These are phyloP conservation scores for Auricularia sp. DNA, from an alignment of 768 basidiomycete genomes.

Conservation along the genomic window DNA sequence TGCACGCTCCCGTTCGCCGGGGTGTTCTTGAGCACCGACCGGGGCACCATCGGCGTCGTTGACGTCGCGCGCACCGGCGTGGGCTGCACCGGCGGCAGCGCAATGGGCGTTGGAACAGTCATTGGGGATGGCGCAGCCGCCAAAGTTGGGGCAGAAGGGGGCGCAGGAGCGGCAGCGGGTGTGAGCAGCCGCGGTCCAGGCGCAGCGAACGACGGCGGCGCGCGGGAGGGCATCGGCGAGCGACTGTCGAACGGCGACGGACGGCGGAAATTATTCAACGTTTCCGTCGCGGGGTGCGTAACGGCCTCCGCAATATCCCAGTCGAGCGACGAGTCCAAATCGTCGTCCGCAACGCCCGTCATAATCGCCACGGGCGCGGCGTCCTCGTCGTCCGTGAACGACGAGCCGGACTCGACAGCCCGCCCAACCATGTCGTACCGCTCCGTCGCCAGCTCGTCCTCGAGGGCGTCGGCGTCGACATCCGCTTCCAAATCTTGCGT, in stretches of 20 bases:
- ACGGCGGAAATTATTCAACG: not conserved
- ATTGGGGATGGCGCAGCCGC: not conserved
- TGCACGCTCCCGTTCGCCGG: constrained; percentile 23
- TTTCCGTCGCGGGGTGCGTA: not conserved
- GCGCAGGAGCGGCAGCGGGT: not conserved
- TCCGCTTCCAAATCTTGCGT: not conserved
- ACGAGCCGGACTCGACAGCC: constrained; percentile 39
- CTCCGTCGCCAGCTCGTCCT: constrained; percentile 24
- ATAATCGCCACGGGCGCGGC: constrained; percentile 31
- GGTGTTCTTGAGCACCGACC: constrained; percentile 32
- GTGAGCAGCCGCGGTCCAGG: not conserved
- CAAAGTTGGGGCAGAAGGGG: not conserved
- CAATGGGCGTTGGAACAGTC: not conserved
- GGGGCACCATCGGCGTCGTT: constrained; percentile 18
- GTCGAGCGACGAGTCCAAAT: constrained; percentile 8
- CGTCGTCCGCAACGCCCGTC: constrained; percentile 30
- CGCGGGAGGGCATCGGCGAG: not conserved
- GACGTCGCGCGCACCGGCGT: constrained; percentile 29
- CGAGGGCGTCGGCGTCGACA: constrained; percentile 55
- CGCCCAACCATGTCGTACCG: constrained; percentile 31
- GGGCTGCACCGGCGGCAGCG: constrained; percentile 11
- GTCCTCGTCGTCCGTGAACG: constrained; percentile 26
- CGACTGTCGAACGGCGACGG: not conserved
- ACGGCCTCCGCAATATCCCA: not conserved
- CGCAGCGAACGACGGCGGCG: not conserved